Evolutionary conservation across 805 yeast species (phyloP).

Genomic region (Saturnispora mendoncae): DNA sequence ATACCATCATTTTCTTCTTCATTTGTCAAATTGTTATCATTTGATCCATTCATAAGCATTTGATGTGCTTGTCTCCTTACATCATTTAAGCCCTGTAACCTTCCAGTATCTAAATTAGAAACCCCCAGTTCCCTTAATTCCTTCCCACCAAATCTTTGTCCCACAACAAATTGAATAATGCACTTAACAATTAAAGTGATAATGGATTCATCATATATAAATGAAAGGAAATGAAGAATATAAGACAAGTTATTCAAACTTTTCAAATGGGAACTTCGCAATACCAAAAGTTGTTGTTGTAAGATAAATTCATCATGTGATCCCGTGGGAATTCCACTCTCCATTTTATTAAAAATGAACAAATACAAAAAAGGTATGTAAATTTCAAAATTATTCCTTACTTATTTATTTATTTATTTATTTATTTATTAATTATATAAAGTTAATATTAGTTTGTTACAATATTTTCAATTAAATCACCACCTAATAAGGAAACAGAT

Average conservation of each 20-base stretch:
- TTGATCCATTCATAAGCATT: background rate
- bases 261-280: background rate
- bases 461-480: conserved; percentile 40
- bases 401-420: too few relatives aligned
- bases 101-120: background rate
- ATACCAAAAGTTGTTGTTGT: background rate
- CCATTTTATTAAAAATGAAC: too few relatives aligned
- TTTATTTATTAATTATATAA: too few relatives aligned
- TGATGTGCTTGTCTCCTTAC: conserved; percentile 3
- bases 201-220: conserved; percentile 12
- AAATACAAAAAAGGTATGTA: too few relatives aligned
- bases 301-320: too few relatives aligned
- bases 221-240: conserved; percentile 9
- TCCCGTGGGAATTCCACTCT: too few relatives aligned
- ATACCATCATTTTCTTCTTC: background rate
- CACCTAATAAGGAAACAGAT: conserved; percentile 37
- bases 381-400: too few relatives aligned
- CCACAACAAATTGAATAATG: conserved; percentile 3
- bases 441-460: conserved; percentile 1
- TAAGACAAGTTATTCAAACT: conserved; percentile 1
- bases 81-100: background rate
- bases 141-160: background rate
- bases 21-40: background rate
- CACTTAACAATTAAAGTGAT: conserved; percentile 4
- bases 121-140: background rate